Base-by-base conservation (phyloP, 2,329 filamentous ascomycete species). In the Boeremia lycopersici region DNA sequence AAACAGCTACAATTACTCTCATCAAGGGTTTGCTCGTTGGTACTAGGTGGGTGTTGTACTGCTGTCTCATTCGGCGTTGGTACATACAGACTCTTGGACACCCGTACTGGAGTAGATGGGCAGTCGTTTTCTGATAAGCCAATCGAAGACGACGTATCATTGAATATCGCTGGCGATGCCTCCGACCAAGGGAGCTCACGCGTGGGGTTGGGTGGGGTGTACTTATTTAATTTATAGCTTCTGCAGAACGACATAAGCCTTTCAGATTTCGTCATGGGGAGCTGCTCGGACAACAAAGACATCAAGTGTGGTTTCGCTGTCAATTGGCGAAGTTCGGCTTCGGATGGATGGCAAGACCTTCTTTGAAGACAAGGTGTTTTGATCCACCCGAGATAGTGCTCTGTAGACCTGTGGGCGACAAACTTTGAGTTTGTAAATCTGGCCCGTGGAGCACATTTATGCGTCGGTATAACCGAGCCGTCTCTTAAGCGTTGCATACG, bases 351-450 rank as follows among this genome's bases (percentile, higher is more conserved):
- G 12, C 12, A 11, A n/a, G 8, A 17, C 12, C 44, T 25, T n/a
- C 25, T 44, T 15, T 19, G 28, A 17, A 8, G 28, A 31, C 9
- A 17, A 3, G 41, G 26, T 34, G 29, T n/a, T 9, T 5, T 4
- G 10, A 33, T 44, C 41, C 41, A 52, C 7, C 15, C 19, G 12
- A 11, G 29, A 9, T 46, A 46, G 15, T 45, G 34, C 23, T 34
- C n/a, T 12, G 8, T 45, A n/a, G 34, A 28, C n/a, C 43, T 40
- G 6, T 31, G n/a, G 6, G 29, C 15, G 6, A 25, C 7, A 25
- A 43, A 34, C 11, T 35, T 52, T 12, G 41, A 40, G n/a, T 35
- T 46, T 7, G 48, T 40, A 9, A 40, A 55, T 19, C 30, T 50
- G 9, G 46, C 40, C 10, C 45, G 30, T 19, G 41, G 35, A 12